Conservation (phyloP, 2,329 filamentous ascomycete species). For the Penicillium digitatum region DNA sequence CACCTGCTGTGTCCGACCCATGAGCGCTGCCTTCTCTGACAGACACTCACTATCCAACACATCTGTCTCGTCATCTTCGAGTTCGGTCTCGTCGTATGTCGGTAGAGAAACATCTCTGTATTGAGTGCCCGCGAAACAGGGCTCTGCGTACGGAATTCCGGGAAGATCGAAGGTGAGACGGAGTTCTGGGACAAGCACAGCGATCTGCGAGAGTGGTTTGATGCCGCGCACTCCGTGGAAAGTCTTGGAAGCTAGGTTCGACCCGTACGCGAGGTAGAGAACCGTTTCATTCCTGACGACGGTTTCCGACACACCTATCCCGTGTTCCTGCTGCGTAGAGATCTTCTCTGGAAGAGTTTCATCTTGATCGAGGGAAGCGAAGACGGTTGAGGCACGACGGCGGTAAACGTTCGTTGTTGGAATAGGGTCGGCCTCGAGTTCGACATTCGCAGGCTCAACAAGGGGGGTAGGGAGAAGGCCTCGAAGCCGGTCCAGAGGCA, state of each 20-base stretch:
- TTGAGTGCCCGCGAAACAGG: constrained; percentile 83
- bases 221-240: constrained; percentile 77
- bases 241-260: constrained; percentile 75
- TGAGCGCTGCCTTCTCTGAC: constrained; percentile 35
- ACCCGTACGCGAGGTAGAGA: constrained; percentile 85
- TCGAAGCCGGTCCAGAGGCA: constrained; percentile 14
- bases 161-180: constrained; percentile 79
- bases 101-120: constrained; percentile 49
- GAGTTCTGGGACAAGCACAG: constrained; percentile 75
- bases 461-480: constrained; percentile 1
- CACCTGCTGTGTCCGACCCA: constrained; percentile 15
- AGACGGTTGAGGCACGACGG: constrained; percentile 13
- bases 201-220: constrained; percentile 72
- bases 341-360: constrained; percentile 16
- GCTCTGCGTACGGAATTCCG: constrained; percentile 80
- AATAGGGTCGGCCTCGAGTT: constrained; percentile 5
- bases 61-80: constrained; percentile 7
- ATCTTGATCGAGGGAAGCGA: constrained; percentile 20
- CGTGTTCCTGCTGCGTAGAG: constrained; percentile 15
- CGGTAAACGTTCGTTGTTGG: constrained; percentile 17
- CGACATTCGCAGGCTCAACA: neutral
- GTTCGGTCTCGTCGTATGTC: neutral
- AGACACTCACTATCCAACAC: constrained; percentile 6
- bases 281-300: constrained; percentile 48
- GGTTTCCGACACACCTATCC: constrained; percentile 6